These are phyloP conservation scores for Lepidopterella palustris DNA, from an alignment of 495 filamentous ascomycete species.

Conservation along the genomic window DNA sequence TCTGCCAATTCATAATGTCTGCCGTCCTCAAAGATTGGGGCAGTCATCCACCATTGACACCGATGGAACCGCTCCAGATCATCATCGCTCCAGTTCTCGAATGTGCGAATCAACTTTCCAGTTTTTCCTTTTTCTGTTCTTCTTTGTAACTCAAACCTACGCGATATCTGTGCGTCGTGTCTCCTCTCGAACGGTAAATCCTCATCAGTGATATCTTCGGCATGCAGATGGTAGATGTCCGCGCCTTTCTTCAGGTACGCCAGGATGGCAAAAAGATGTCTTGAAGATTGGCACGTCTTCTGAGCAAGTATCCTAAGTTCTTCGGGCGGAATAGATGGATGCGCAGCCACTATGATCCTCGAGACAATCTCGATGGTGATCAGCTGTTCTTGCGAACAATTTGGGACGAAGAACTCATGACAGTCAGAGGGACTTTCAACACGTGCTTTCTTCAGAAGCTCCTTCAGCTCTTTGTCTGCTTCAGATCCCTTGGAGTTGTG, in stretches of 20 bases:
- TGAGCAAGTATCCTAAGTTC: neutral
- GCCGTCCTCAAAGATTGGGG: neutral
- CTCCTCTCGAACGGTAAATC: neutral
- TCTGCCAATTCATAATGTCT: neutral
- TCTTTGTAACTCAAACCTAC: neutral
- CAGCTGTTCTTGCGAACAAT: neutral
- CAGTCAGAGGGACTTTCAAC: neutral
- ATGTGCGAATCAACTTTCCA: neutral
- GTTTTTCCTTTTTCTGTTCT: neutral
- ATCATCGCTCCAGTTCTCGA: neutral
- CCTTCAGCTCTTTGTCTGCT: neutral
- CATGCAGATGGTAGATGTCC: neutral
- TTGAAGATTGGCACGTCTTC: neutral
- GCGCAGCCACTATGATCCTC: neutral
- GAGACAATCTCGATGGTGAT: slow-evolving; percentile 4
- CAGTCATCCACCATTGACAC: neutral
- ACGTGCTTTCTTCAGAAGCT: neutral
- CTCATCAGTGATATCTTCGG: neutral
- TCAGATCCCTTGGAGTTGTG: neutral
- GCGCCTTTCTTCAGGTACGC: slow-evolving; percentile 4
- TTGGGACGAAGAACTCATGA: slow-evolving; percentile 5
- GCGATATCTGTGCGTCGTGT: neutral
- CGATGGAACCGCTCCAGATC: neutral
- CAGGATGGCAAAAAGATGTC: slow-evolving; percentile 13
- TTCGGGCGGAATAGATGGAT: neutral